Conservation (phyloP, 2,329 filamentous ascomycete genomes). For the Paecilomyces sp. region DNA sequence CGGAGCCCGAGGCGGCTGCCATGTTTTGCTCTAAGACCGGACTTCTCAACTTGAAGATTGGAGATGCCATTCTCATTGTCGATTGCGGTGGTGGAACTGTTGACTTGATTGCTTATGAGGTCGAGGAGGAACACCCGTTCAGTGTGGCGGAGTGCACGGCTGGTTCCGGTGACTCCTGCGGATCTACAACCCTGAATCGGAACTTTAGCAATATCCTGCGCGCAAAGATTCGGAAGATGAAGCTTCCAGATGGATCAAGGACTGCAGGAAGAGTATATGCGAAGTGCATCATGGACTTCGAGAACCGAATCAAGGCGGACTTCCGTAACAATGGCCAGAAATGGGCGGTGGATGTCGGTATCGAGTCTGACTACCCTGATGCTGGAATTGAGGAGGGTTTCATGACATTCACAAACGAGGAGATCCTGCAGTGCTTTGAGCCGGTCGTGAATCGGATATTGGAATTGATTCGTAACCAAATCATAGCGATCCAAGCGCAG, state of each 20-base stretch:
- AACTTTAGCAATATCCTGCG: conserved; percentile 98
- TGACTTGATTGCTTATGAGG: conserved; percentile 97
- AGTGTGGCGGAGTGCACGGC: conserved; percentile 96
- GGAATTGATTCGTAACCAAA: conserved; percentile 94
- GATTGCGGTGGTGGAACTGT: conserved; percentile 98
- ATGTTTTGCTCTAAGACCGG: conserved; percentile 98
- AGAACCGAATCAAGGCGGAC: conserved; percentile 98
- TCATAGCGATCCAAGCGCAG: conserved; percentile 97
- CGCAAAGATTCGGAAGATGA: conserved; percentile 99
- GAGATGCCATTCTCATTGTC: conserved; percentile 95
- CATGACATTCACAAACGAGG: conserved; percentile 99
- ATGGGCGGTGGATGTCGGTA: conserved; percentile 97
- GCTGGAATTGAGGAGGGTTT: conserved; percentile 98
- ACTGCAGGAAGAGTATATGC: conserved; percentile 97
- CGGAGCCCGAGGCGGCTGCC: conserved; percentile 92
- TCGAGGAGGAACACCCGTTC: conserved; percentile 95
- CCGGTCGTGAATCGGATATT: conserved; percentile 95
- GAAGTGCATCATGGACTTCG: conserved; percentile 99
- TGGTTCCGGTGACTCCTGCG: conserved; percentile 93
- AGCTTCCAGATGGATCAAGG: conserved; percentile 91
- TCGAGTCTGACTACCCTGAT: conserved; percentile 96
- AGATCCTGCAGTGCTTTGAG: conserved; percentile 98
- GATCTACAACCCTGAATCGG: conserved; percentile 94
- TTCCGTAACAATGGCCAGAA: conserved; percentile 99
- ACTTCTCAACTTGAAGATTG: conserved; percentile 91